These are phyloP conservation scores for Primulina tabacum DNA, from an alignment of 257 asterid genomes.

Conservation along the genomic window DNA sequence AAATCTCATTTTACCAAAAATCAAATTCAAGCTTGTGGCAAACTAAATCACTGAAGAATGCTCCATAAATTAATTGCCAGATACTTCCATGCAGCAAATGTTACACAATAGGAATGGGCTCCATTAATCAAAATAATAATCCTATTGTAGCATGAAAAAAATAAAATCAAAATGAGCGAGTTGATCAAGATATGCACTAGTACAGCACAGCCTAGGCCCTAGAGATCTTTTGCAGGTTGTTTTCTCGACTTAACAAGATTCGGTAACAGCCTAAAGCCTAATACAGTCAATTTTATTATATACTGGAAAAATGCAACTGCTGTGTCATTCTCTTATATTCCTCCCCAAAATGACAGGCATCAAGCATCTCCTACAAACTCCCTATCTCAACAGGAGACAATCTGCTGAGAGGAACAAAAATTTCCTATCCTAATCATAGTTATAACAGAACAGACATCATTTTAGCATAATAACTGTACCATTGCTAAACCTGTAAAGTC, in stretches of 20 bases:
- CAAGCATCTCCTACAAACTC: not conserved
- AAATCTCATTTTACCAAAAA: not conserved
- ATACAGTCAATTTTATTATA: not conserved
- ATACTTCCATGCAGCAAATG: not conserved
- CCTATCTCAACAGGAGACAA: not conserved
- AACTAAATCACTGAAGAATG: not conserved
- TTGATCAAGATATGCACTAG: not conserved
- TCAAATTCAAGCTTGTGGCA: not conserved
- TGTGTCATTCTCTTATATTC: not conserved
- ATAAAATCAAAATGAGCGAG: not conserved
- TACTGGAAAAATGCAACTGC: not conserved
- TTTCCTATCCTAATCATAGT: not conserved
- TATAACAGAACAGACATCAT: not conserved
- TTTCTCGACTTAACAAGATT: not conserved
- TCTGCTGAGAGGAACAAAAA: not conserved
- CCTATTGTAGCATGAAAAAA: not conserved
- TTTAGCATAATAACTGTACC: not conserved
- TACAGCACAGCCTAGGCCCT: not conserved
- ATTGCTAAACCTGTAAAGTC: not conserved
- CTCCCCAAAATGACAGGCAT: not conserved
- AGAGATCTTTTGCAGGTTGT: not conserved
- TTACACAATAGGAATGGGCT: not conserved
- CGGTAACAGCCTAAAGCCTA: not conserved
- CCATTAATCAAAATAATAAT: no score
- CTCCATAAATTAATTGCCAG: not conserved